Conservation (phyloP, 2,329 filamentous ascomycete genomes). For the Scedosporium dehoogii region DNA sequence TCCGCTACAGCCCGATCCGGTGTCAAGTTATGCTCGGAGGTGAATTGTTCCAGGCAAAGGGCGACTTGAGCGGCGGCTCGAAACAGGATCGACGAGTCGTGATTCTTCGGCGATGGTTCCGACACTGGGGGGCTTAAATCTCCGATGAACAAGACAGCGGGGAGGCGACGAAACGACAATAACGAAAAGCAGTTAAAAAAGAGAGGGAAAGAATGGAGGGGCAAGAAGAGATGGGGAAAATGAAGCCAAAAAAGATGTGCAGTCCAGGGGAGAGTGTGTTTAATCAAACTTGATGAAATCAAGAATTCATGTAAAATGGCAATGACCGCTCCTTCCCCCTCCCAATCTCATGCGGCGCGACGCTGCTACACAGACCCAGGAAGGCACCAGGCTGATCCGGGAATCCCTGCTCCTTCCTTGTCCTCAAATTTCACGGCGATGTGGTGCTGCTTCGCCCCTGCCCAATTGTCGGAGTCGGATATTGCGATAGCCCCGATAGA, state of each 20-base stretch:
- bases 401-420: slow-evolving; percentile 3
- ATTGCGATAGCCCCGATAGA: not conserved
- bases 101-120: not conserved
- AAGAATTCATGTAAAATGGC: not conserved
- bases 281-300: not conserved
- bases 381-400: no score
- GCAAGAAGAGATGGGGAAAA: not conserved
- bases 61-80: not conserved
- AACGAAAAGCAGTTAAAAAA: not conserved
- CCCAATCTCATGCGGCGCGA: not conserved
- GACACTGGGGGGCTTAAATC: not conserved
- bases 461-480: not conserved
- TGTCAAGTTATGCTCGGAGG: not conserved
- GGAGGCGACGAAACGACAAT: not conserved
- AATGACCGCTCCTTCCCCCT: not conserved
- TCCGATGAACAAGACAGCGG: not conserved
- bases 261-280: not conserved
- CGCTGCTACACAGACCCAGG: not conserved
- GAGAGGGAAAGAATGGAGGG: not conserved
- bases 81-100: not conserved
- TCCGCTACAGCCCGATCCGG: not conserved
- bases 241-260: not conserved
- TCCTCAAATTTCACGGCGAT: slow-evolving; percentile 1
- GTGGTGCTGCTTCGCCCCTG: not conserved
- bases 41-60: not conserved